Evolutionary conservation across 768 basidiomycete genomes (phyloP), one percentile per base, ranked within the genome.

Genomic region (Termitomyces sp.): DNA sequence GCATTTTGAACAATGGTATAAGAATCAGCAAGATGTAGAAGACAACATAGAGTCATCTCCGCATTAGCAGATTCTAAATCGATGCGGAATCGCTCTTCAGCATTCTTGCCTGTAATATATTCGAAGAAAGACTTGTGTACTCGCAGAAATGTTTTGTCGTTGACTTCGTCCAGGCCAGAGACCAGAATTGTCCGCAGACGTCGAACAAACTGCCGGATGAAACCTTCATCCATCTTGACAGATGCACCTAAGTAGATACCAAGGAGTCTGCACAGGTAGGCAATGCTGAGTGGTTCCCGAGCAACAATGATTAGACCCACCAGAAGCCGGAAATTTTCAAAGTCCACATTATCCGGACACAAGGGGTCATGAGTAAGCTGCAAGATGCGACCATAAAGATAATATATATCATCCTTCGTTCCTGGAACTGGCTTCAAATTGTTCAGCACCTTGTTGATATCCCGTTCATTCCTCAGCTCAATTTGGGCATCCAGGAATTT

Each of bases 331-430:
- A 36, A 50, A n/a, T 10, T 50, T 20, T 50, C 49, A 8, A 37
- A 33, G n/a, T 50, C 49, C 49, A n/a, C 22, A 4, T 37, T 34
- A 2, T 36, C 18, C n/a, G n/a, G 20, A 34, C 24, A 2, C n/a
- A 9, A 20, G 18, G 5, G 5, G 6, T 34, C 34, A 33, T 50
- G 36, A n/a, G 49, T 50, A 8, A 26, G 18, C 49, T 37, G 16
- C 14, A 50, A 34, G 5, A 49, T 61, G 27, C 20, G 33, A 8
- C 9, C 7, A 43, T 64, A 64, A 20, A 64, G 46, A 18, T 34
- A 32, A 51, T 64, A 56, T 42, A 62, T 59, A 44, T 59, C 60
- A 22, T 27, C 45, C 50, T 30, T 61, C 40, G 10, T n/a, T 36
- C 40, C 14, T 8, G 20, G 40, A 20, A 43, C 33, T 10, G 36